A percentile compares a stretch with the other conserved stretches of the same genome.
Evolutionary conservation across 257 asterid species (phyloP).

Genomic region (Apocynum venetum): DNA sequence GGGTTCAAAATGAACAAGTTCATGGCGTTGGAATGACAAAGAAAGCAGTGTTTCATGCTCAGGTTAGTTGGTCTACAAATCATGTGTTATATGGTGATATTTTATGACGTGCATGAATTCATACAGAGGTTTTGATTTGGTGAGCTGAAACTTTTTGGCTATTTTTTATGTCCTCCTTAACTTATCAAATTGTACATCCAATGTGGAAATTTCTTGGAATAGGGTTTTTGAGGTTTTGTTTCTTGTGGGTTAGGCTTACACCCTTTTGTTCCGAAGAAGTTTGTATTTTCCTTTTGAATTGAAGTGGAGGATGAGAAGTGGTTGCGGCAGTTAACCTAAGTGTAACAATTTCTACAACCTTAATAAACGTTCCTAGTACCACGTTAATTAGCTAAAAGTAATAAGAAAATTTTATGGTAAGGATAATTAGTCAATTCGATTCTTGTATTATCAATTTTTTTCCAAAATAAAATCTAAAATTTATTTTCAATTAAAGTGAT

Average conservation of each 20-base stretch:
- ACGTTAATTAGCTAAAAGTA: neutral
- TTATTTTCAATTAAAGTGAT: too few species aligned
- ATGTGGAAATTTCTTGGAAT: constrained; percentile 18
- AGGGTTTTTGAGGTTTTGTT: constrained; percentile 15
- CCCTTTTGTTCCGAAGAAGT: neutral
- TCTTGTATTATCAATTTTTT: too few species aligned
- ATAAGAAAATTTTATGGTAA: neutral
- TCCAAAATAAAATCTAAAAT: too few species aligned
- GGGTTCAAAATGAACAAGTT: constrained; percentile 16
- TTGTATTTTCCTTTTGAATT: neutral
- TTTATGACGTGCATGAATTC: constrained; percentile 43
- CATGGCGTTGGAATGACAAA: constrained; percentile 38
- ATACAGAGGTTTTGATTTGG: constrained; percentile 26
- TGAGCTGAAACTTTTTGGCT: constrained; percentile 42
- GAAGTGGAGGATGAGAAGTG: neutral
- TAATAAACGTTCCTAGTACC: constrained; percentile 11
- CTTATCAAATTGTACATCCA: neutral
- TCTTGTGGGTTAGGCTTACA: neutral
- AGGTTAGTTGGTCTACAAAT: constrained; percentile 30
- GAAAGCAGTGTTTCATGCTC: constrained; percentile 26
- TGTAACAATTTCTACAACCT: constrained; percentile 5
- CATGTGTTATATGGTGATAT: constrained; percentile 37
- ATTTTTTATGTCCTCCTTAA: constrained; percentile 11
- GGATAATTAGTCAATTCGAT: neutral
- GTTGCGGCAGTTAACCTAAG: constrained; percentile 24